Base-by-base conservation (phyloP, 192 early-diverging fungal genomes). In the Coemansia sp. region DNA sequence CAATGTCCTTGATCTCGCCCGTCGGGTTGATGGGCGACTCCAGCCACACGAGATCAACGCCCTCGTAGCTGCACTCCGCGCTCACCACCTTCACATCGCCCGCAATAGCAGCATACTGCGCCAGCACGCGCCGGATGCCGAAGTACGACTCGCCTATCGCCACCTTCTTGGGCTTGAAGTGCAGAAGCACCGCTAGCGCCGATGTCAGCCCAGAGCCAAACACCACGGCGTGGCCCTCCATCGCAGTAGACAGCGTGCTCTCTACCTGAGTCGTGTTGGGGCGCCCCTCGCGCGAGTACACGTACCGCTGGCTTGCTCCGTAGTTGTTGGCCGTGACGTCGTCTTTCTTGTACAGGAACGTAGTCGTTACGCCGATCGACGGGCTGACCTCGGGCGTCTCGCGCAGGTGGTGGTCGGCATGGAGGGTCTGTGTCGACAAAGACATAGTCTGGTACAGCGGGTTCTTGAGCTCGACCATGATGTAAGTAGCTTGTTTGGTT, bases 21-120 rank as follows among this genome's bases (percentile, higher is more conserved):
- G 71, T 77, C 1, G 88, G 90, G 72, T 89, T 90, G 31, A 80
- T 57, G 5, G 88, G 91, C 35, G 84, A 85, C 66, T 89, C 89
- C 29, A 92, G 46, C 80, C 83, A 85, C 33, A 90, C 71, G n/a
- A 89, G 48, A 53, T 90, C 86, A 7, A 85, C 88, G 42, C 66
- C 68, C 35, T 75, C 65, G 33, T 59, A 69, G 27, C 68, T 14
- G 50, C 69, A 72, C 37, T 84, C 75, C 37, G 76, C 21, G 21
- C 72, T 67, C 1, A 87, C 69, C 7, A 84, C 66, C 40, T 74
- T 48, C 7, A 76, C 70, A 8, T 42, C 33, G 3, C 64, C 62
- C 16, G 74, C 71, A 41, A 69, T 39, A 37, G 33, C 36, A 39
- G 45, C 61, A 71, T 77, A 77, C 65, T 74, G 67, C 29, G 76